Evolutionary conservation across 2,329 filamentous ascomycete genomes (phyloP).

Genomic region (Teratosphaeria destructans): DNA sequence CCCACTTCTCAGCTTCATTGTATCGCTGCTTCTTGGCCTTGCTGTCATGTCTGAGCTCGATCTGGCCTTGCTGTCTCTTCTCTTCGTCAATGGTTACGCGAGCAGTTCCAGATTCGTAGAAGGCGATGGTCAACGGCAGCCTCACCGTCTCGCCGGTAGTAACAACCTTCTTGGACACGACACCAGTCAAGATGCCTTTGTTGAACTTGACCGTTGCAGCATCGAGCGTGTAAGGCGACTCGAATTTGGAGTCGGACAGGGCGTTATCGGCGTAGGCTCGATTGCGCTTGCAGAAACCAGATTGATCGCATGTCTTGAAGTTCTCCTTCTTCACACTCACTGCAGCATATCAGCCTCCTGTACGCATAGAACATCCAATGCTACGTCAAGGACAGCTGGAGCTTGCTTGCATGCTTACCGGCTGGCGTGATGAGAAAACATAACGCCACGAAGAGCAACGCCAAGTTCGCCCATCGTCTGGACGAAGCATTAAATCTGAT

Average conservation of each 20-base stretch:
- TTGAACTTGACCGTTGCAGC: constrained; percentile 63
- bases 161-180: constrained; percentile 69
- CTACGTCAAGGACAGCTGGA: not conserved
- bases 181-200: constrained; percentile 68
- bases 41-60: constrained; percentile 77
- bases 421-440: constrained; percentile 53
- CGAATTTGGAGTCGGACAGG: constrained; percentile 56
- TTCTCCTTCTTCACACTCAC: constrained; percentile 87
- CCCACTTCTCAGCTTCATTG: constrained; percentile 80
- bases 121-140: constrained; percentile 75
- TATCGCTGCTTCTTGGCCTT: constrained; percentile 83
- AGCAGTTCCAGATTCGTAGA: constrained; percentile 80
- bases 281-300: constrained; percentile 95
- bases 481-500: constrained; percentile 29
- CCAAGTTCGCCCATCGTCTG: constrained; percentile 53
- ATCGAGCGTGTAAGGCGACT: constrained; percentile 68
- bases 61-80: constrained; percentile 76
- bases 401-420: constrained; percentile 39
- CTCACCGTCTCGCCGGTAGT: constrained; percentile 57
- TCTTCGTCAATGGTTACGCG: constrained; percentile 88
- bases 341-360: constrained; percentile 26
- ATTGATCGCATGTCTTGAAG: constrained; percentile 94
- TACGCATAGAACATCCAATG: not conserved
- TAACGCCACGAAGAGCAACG: constrained; percentile 50
- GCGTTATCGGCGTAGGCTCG: constrained; percentile 77